Evolutionary conservation across 129 eudicot genomes (phyloP).

Genomic region (Helichrysum umbraculigerum): DNA sequence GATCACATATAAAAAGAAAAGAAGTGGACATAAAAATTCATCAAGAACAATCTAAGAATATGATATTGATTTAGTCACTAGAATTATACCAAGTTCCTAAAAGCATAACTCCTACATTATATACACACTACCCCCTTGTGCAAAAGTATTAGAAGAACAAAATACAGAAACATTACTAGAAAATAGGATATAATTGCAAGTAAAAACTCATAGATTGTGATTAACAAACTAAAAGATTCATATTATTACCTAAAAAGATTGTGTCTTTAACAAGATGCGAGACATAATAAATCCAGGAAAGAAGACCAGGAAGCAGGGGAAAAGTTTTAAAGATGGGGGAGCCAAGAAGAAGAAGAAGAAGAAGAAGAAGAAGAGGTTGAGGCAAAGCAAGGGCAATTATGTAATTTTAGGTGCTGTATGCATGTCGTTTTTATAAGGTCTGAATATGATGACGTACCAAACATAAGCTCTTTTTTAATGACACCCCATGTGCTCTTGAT

Average conservation of each 20-base stretch:
- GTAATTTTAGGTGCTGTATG: conserved; percentile 18
- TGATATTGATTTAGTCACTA: neutral
- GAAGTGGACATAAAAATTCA: neutral
- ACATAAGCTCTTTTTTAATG: neutral
- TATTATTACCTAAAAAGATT: conserved; percentile 20
- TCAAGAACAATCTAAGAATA: neutral
- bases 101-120: conserved; percentile 12
- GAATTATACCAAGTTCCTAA: neutral
- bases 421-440: conserved; percentile 24
- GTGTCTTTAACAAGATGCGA: conserved; percentile 17
- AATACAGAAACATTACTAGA: conserved; percentile 10
- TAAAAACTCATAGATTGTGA: neutral
- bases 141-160: neutral
- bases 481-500: conserved; percentile 17
- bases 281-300: conserved; percentile 13
- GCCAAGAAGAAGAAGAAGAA: conserved; percentile 6
- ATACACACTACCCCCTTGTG: neutral
- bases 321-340: conserved; percentile 25
- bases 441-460: conserved; percentile 21
- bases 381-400: conserved; percentile 14
- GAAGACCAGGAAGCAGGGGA: conserved; percentile 14
- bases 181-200: neutral
- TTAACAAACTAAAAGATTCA: neutral
- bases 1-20: neutral
- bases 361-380: too few species aligned